Evolutionary conservation across 202 grass and related monocot genomes (phyloP), one percentile per base, ranked within the genome.

Genomic region (Carex arenaria): DNA sequence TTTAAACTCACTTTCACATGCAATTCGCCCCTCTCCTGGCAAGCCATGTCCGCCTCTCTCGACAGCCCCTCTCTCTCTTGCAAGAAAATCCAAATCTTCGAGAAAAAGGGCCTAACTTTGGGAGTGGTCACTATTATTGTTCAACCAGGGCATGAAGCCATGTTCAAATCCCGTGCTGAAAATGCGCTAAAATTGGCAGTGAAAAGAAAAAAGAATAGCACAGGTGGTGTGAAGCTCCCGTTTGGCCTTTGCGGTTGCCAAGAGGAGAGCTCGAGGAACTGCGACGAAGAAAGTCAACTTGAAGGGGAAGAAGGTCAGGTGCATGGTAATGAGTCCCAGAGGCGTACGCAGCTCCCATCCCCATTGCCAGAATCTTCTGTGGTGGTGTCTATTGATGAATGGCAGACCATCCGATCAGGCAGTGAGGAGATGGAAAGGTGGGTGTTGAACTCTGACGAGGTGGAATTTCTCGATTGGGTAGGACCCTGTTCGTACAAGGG

Each of bases 71-170:
- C 84, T 28, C 86, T 99, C 84, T 92, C 90, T 70, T 95, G 96
- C 88, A 95, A 93, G 78, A 99, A 93, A 89, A 95, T 99, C 79
- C 96, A 99, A 77, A 93, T 99, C 52, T 99, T 99, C 66, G 93
- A 99, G 89, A 99, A 99, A 88, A 99, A 91, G 83, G 93, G 96
- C 34, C 65, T 99, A 73, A 95, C 96, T 31, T 89, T 99, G 56
- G 96, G 96, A 59, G 93, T 89, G 32, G 93, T 99, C 62, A 88
- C 82, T 61, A 90, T 99, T 73, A 54, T 95, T 72, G 91, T 99
- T 82, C 93, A 90, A 84, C 56, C 79, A 10, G 93, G 96, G 47
- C 91, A 84, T 36, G 93, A 99, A 71, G 72, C 26, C 9, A 83
- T 86, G 63, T 99, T 99, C 91, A 95, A 89, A 87, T 87, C 85